Percentiles rank a stretch among this genome's conserved stretches.
Conservation (phyloP, 306 rosid genomes). For the Trifolium repens region DNA sequence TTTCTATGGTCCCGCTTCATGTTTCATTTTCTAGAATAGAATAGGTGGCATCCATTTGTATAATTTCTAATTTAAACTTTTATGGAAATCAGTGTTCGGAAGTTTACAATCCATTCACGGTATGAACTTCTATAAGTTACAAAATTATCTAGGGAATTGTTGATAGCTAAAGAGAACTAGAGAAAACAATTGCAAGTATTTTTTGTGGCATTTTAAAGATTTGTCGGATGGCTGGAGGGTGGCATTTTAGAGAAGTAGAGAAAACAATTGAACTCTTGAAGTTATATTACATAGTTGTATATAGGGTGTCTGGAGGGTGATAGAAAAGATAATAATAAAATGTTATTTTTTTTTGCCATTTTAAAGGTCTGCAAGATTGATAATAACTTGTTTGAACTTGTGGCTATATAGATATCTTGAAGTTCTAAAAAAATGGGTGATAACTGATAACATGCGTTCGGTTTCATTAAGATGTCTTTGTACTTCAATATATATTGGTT, state of each 20-base stretch:
- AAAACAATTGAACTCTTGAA: too few relatives aligned
- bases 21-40: neutral
- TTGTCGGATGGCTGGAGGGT: neutral
- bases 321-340: too few relatives aligned
- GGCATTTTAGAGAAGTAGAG: too few relatives aligned
- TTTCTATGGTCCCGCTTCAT: constrained; percentile 15
- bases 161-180: neutral
- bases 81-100: neutral
- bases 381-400: constrained; percentile 19
- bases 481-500: neutral
- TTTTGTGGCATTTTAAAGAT: constrained; percentile 2
- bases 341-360: constrained; percentile 9
- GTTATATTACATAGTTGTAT: too few relatives aligned
- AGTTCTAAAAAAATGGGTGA: neutral
- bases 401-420: constrained; percentile 21
- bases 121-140: neutral
- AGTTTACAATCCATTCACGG: neutral
- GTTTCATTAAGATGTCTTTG: constrained; percentile 17
- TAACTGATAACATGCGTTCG: constrained; percentile 12
- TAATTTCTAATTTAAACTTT: neutral
- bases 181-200: neutral
- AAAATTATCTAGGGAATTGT: neutral
- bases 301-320: too few relatives aligned
- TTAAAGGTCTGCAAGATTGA: constrained; percentile 18
- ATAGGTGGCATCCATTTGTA: constrained; percentile 7